These are phyloP conservation scores for Ganoderma boninense DNA, from an alignment of 1,284 basidiomycete species.

Conservation along the genomic window DNA sequence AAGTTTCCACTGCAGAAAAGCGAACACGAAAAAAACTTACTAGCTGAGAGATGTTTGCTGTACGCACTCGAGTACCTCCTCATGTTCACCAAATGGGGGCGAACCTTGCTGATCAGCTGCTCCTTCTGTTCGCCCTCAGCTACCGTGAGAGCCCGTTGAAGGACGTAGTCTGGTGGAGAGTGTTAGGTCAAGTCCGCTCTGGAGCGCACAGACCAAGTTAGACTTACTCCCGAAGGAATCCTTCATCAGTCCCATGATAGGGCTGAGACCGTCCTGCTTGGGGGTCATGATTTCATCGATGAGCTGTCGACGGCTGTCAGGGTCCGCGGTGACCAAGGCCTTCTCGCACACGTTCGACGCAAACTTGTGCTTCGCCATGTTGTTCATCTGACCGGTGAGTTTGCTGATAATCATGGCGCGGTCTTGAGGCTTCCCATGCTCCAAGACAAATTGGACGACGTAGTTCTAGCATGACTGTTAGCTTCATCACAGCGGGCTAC, in stretches of 20 bases:
- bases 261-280: conserved; percentile 68
- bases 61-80: conserved; percentile 75
- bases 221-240: conserved; percentile 89
- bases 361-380: conserved; percentile 92
- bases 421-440: conserved; percentile 80
- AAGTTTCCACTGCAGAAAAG: conserved; percentile 15
- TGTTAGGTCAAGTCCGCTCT: background rate
- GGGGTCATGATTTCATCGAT: conserved; percentile 84
- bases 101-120: conserved; percentile 65
- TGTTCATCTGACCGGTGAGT: conserved; percentile 82
- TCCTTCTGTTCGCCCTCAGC: conserved; percentile 79
- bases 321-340: conserved; percentile 76
- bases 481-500: conserved; percentile 22
- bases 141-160: conserved; percentile 79
- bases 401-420: conserved; percentile 73
- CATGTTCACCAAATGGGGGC: conserved; percentile 75
- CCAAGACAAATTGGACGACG: conserved; percentile 94
- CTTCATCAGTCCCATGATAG: conserved; percentile 86
- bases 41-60: conserved; percentile 82
- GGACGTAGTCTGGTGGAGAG: conserved; percentile 72
- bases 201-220: background rate
- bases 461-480: conserved; percentile 71
- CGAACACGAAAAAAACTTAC: conserved; percentile 53
- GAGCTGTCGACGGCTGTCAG: conserved; percentile 70
- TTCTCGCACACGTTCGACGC: conserved; percentile 98